Evolutionary conservation across 495 filamentous ascomycete genomes (phyloP), one percentile per base, ranked within the genome.

Genomic region (Melanomma pulvis-pyrius): DNA sequence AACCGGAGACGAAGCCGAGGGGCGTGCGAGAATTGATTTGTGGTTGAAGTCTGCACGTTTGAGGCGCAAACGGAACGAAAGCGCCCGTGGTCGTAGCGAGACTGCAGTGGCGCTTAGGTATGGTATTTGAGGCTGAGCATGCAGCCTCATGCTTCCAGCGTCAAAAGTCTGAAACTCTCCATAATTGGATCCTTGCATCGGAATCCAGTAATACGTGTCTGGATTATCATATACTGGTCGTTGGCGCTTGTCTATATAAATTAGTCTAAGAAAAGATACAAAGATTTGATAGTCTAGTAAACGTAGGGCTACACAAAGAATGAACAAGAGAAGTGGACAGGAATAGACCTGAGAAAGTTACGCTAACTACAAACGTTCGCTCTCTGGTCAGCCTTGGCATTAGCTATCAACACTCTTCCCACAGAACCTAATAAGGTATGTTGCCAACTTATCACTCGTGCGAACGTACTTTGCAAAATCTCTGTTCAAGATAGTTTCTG

Each of bases 201-300:
- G n/a, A 44, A n/a, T 6, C 3, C 39, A 44, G 3, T 2, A 44
- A 15, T 44, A 44, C 4, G 51, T 8, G 29, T 54, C 29, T 17
- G 25, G 32, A 19, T 30, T 30, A 26, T 54, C 28, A n/a, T 24
- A 32, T 41, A 13, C 54, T 58, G 22, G 30, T 21, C 32, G 17
- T 24, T 25, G 21, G 32, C n/a, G 52, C 52, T 46, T 30, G 39
- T 19, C 39, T 60, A 39, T 21, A 49, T 9, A 52, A 32, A 2
- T 28, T 61, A 26, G 50, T 22, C 59, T 61, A 61, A 52, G 44
- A 50, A 61, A 61, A 51, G 59, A 28, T 61, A 30, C 17, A 1
- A 30, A 17, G 19, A 19, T 13, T 7, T 32, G 51, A 19, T 28
- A 13, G 5, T 54, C 13, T 19, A 5, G 51, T 29, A 29, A 29